Evolutionary conservation across 2,329 filamentous ascomycete species (phyloP).

Genomic region (Biscogniauxia mediterranea): DNA sequence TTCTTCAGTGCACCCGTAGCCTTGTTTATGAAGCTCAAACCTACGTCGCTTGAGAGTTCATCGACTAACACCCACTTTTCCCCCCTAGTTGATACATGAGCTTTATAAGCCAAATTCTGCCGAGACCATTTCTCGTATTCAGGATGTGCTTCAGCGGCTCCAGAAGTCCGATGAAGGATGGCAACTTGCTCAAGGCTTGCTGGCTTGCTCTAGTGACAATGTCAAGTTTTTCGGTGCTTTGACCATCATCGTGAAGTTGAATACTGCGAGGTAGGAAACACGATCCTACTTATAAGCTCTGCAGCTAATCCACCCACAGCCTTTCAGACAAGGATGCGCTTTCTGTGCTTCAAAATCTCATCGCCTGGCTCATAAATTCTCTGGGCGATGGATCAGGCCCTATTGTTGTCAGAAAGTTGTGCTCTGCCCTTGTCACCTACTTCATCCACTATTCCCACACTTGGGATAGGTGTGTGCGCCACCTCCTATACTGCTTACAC

Average conservation of each 20-base stretch:
- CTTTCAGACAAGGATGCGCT: conserved; percentile 57
- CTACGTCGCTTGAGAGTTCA: background rate
- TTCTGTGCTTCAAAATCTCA: conserved; percentile 58
- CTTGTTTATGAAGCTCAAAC: background rate
- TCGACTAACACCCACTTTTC: background rate
- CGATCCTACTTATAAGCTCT: background rate
- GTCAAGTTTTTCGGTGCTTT: conserved; percentile 90
- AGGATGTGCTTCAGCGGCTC: conserved; percentile 73
- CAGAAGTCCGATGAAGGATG: conserved; percentile 82
- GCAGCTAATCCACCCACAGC: conserved; percentile 34
- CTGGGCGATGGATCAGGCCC: conserved; percentile 50
- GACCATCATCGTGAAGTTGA: conserved; percentile 91
- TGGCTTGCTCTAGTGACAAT: conserved; percentile 67
- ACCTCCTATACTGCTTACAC: conserved; percentile 60
- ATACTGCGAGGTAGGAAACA: conserved; percentile 70
- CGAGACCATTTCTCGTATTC: conserved; percentile 49
- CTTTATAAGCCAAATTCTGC: conserved; percentile 53
- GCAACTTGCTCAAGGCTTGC: conserved; percentile 76
- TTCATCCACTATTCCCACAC: conserved; percentile 67
- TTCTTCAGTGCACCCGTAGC: too few species aligned
- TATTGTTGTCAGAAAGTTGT: conserved; percentile 71
- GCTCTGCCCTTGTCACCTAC: conserved; percentile 73
- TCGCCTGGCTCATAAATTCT: conserved; percentile 61
- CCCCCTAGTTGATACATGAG: conserved; percentile 45
- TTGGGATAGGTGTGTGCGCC: conserved; percentile 65